Conservation (phyloP, 2,329 filamentous ascomycete genomes). For the Epichloe sylvatica region DNA sequence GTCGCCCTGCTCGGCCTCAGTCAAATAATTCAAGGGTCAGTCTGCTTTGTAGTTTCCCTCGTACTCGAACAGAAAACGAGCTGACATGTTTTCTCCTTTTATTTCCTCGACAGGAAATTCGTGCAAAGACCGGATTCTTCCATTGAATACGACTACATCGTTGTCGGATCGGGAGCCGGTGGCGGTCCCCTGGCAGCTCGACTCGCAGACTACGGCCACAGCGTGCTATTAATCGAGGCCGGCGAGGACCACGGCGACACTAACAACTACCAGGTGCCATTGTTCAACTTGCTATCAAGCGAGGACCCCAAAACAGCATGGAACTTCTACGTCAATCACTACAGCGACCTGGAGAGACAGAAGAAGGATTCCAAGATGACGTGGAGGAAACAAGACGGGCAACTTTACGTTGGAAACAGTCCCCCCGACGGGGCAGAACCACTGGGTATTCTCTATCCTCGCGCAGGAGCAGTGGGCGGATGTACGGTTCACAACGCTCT, state of each 20-base stretch:
- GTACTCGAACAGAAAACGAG: too few species aligned
- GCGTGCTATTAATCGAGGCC: slow-evolving; percentile 46
- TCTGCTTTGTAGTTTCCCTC: background rate
- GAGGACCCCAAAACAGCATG: slow-evolving; percentile 20
- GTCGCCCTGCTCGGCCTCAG: background rate
- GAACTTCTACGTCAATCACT: slow-evolving; percentile 53
- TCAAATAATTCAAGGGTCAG: background rate
- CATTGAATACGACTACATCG: too few species aligned
- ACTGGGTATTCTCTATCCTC: slow-evolving; percentile 30
- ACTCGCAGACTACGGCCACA: slow-evolving; percentile 21
- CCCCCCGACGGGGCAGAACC: background rate
- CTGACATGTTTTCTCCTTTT: too few species aligned
- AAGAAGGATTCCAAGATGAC: slow-evolving; percentile 42
- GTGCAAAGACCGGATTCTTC: too few species aligned
- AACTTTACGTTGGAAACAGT: slow-evolving; percentile 28
- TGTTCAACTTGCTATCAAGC: background rate
- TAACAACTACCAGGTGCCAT: slow-evolving; percentile 27
- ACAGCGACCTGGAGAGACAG: slow-evolving; percentile 37
- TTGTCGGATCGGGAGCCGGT: slow-evolving; percentile 46
- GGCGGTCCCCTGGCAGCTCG: slow-evolving; percentile 38
- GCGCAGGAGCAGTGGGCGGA: slow-evolving; percentile 32
- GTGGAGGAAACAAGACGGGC: slow-evolving; percentile 36
- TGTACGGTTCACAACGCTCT: slow-evolving; percentile 40
- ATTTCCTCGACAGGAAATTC: too few species aligned
- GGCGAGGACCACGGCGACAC: slow-evolving; percentile 40